phyloP scores from a whole-genome alignment of 441 rosid genomes.

The Corymbia citriodora region DNA sequence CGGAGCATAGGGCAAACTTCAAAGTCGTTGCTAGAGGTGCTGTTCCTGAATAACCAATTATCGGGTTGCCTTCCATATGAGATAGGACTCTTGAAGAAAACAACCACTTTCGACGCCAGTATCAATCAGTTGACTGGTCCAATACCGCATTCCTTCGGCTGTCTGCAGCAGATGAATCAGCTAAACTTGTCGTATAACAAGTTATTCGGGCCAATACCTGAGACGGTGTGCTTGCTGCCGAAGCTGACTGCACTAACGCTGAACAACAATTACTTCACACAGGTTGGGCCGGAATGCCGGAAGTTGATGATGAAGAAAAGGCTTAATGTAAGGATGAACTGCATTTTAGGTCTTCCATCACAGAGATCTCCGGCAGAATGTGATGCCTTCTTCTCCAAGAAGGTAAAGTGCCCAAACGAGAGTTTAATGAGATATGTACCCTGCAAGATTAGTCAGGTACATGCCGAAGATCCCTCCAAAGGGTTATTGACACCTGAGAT shows the following conservation, averaged over 20 bases:
- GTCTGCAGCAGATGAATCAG: neutral
- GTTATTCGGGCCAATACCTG: neutral
- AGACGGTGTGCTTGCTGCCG: conserved; percentile 6
- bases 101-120: conserved; percentile 1
- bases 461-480: neutral
- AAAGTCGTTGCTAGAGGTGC: conserved; percentile 1
- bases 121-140: conserved; percentile 4
- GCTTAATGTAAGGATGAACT: conserved; percentile 6
- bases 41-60: conserved; percentile 1
- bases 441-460: neutral
- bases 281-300: conserved; percentile 5
- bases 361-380: neutral
- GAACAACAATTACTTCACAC: conserved; percentile 13
- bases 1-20: neutral
- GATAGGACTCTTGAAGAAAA: conserved; percentile 6
- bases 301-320: neutral
- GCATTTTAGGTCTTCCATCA: conserved; percentile 4
- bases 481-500: neutral
- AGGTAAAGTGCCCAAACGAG: neutral
- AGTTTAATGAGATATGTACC: neutral
- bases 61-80: conserved; percentile 10
- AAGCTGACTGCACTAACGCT: neutral
- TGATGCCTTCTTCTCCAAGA: neutral
- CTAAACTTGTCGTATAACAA: neutral
- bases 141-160: conserved; percentile 2